Conservation (phyloP, 2,329 filamentous ascomycete genomes). For the Aspergillus fumigatus region DNA sequence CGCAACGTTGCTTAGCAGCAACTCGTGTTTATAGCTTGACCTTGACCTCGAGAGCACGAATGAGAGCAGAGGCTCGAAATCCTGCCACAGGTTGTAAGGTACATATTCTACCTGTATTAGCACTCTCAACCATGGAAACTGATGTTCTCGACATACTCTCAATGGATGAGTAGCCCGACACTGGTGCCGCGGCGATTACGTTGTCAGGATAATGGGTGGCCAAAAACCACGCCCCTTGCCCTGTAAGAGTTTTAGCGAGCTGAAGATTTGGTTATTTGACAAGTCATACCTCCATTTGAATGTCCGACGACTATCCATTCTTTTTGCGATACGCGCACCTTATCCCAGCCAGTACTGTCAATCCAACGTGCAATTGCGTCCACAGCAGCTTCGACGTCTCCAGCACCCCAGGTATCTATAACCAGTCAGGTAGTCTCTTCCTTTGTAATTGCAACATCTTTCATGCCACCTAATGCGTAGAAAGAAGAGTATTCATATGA, state of each 20-base stretch:
- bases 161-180: conserved; percentile 57
- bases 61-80: conserved; percentile 48
- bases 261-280: neutral
- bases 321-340: conserved; percentile 41
- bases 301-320: conserved; percentile 54
- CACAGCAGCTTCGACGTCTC: conserved; percentile 53
- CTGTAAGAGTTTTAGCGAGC: conserved; percentile 15
- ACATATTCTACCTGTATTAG: conserved; percentile 46
- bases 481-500: neutral
- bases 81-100: conserved; percentile 53
- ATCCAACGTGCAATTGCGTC: conserved; percentile 49
- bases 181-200: conserved; percentile 51
- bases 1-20: conserved; percentile 48
- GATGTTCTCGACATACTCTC: conserved; percentile 32
- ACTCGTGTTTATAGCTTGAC: conserved; percentile 52
- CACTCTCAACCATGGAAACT: neutral
- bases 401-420: conserved; percentile 50
- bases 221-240: conserved; percentile 55
- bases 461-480: neutral
- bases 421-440: neutral
- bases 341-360: conserved; percentile 44
- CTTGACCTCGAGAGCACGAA: conserved; percentile 47
- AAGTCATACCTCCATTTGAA: conserved; percentile 50
- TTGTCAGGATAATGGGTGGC: conserved; percentile 55
- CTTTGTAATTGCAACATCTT: neutral